Percentiles rank a stretch among this genome's conserved stretches.
These are phyloP conservation scores for Exobasidium cylindrosporum DNA, from an alignment of 1,284 basidiomycete genomes.

Conservation along the genomic window DNA sequence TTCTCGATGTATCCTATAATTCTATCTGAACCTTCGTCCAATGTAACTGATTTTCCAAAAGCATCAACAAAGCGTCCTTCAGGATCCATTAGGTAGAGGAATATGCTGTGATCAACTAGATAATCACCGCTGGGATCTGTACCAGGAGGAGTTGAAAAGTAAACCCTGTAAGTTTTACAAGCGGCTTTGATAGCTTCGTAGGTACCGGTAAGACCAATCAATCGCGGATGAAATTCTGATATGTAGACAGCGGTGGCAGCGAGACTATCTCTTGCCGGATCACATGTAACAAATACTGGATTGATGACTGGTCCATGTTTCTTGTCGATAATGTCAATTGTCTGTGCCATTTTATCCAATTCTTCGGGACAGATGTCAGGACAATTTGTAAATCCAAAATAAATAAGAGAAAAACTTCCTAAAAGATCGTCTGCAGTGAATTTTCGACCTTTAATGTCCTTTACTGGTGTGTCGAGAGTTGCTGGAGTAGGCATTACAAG, in stretches of 20 bases:
- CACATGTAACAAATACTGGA: conserved; percentile 91
- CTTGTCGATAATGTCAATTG: conserved; percentile 63
- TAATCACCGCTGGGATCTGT: conserved; percentile 76
- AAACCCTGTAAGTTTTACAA: conserved; percentile 94
- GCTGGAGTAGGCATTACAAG: conserved; percentile 28
- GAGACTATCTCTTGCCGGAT: conserved; percentile 84
- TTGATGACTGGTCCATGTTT: conserved; percentile 39
- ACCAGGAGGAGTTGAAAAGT: conserved; percentile 88
- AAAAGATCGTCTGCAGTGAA: conserved; percentile 78
- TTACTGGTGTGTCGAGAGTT: conserved; percentile 12
- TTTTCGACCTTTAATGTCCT: conserved; percentile 2
- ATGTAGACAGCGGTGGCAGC: conserved; percentile 61
- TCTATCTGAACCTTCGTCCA: conserved; percentile 67
- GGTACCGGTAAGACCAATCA: conserved; percentile 81
- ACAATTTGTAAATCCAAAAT: conserved; percentile 68
- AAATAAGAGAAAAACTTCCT: conserved; percentile 77
- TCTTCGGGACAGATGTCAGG: conserved; percentile 99
- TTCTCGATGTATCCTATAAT: conserved; percentile 60
- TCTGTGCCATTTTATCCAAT: conserved; percentile 86
- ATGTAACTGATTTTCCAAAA: conserved; percentile 78
- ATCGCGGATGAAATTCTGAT: conserved; percentile 74
- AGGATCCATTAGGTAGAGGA: conserved; percentile 98
- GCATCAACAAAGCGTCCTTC: conserved; percentile 92
- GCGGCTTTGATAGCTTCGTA: conserved; percentile 81
- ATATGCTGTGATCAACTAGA: conserved; percentile 75